These are phyloP conservation scores for Blastobotrys malaysiensis DNA, from an alignment of 1,139 yeast genomes.

Conservation along the genomic window DNA sequence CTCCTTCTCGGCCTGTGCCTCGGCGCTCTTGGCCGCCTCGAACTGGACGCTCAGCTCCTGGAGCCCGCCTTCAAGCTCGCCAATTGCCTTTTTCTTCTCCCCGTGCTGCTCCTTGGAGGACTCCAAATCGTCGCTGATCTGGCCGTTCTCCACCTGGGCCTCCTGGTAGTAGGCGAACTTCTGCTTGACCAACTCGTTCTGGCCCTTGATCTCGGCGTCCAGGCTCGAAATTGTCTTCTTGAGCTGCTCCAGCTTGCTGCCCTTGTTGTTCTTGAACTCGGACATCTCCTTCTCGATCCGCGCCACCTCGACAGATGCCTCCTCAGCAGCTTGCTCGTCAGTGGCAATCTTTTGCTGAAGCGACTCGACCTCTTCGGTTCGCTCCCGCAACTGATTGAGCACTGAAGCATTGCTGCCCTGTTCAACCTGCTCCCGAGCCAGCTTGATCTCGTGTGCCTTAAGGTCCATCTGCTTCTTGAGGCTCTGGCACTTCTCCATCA, in stretches of 20 bases:
- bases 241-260: constrained; percentile 68
- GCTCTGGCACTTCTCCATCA: constrained; percentile 49
- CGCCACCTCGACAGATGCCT: constrained; percentile 42
- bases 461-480: constrained; percentile 63
- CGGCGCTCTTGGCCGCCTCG: constrained; percentile 29
- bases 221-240: constrained; percentile 32
- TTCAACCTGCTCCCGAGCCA: constrained; percentile 56
- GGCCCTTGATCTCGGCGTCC: constrained; percentile 23
- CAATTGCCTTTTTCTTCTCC: constrained; percentile 35
- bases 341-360: constrained; percentile 40
- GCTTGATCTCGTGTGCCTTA: constrained; percentile 60
- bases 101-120: constrained; percentile 40
- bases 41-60: constrained; percentile 31
- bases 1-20: constrained; percentile 38
- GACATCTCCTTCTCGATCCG: constrained; percentile 68
- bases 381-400: constrained; percentile 46
- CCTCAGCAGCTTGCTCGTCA: constrained; percentile 32
- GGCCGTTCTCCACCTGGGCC: constrained; percentile 68
- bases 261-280: constrained; percentile 77
- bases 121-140: constrained; percentile 51
- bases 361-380: constrained; percentile 45
- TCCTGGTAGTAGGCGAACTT: constrained; percentile 56
- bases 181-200: constrained; percentile 42
- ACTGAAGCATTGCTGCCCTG: constrained; percentile 55
- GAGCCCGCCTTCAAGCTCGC: constrained; percentile 40